A percentile compares a stretch with the other conserved stretches of the same genome.
These are phyloP conservation scores for Ascochyta clinopodiicola DNA, from an alignment of 2,329 filamentous ascomycete species.

Conservation along the genomic window DNA sequence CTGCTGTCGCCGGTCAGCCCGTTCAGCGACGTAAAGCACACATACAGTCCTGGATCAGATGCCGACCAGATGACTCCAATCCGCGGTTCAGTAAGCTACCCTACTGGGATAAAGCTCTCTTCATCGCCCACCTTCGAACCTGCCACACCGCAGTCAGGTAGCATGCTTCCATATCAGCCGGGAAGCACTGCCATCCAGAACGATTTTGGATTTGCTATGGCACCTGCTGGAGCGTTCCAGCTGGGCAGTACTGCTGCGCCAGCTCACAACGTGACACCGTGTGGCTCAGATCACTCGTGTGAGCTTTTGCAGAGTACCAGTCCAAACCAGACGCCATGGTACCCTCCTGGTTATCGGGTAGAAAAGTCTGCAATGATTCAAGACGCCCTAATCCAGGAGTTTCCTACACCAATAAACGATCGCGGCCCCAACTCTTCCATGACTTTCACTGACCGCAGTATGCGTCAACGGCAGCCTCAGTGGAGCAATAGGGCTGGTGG, in stretches of 20 bases:
- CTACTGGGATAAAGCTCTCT: neutral
- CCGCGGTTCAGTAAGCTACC: slow-evolving; percentile 9
- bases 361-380: neutral
- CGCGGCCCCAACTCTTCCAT: slow-evolving; percentile 2
- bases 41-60: slow-evolving; percentile 13
- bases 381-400: neutral
- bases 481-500: slow-evolving; percentile 10
- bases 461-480: slow-evolving; percentile 3
- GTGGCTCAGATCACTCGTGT: slow-evolving; percentile 14
- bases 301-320: slow-evolving; percentile 15
- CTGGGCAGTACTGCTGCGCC: neutral
- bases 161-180: neutral
- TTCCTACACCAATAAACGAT: neutral
- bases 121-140: neutral
- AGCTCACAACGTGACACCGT: neutral
- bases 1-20: slow-evolving; percentile 32
- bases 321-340: slow-evolving; percentile 15
- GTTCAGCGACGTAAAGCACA: slow-evolving; percentile 21
- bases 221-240: neutral
- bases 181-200: neutral
- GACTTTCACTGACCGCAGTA: neutral
- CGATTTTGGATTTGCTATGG: neutral
- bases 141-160: neutral
- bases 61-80: slow-evolving; percentile 7
- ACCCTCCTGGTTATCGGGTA: neutral